Evolutionary conservation across 768 basidiomycete species (phyloP).

Genomic region (Leccinellum albellum): DNA sequence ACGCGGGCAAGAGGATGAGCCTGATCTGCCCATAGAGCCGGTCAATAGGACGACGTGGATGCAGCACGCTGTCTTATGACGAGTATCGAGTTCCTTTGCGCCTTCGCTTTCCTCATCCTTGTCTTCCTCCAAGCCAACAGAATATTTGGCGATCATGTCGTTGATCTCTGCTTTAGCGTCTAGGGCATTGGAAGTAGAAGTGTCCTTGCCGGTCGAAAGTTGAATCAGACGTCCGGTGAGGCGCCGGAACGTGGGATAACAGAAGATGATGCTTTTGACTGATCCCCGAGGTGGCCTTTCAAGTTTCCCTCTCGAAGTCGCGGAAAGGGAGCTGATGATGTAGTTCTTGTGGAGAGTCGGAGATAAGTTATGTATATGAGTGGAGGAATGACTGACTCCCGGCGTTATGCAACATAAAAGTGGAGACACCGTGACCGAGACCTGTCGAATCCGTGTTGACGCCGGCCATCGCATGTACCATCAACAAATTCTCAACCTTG

Average conservation of each 20-base stretch:
- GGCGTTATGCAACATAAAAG: not conserved
- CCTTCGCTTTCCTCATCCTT: not conserved
- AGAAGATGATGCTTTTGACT: slow-evolving; percentile 42
- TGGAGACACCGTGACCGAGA: slow-evolving; percentile 1
- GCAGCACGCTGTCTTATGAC: too few species aligned
- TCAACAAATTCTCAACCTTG: slow-evolving; percentile 26
- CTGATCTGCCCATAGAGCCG: slow-evolving; percentile 34
- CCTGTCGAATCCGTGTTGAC: slow-evolving; percentile 31
- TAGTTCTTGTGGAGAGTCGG: slow-evolving; percentile 40
- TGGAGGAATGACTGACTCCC: not conserved
- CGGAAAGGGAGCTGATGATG: slow-evolving; percentile 31
- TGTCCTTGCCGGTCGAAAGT: not conserved
- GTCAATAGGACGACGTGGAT: slow-evolving; percentile 31
- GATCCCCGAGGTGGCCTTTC: slow-evolving; percentile 16
- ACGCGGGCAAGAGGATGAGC: slow-evolving; percentile 36
- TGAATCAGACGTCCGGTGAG: slow-evolving; percentile 30
- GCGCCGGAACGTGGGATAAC: slow-evolving; percentile 35
- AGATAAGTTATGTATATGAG: slow-evolving; percentile 32
- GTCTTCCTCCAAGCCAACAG: slow-evolving; percentile 18
- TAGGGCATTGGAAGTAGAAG: not conserved
- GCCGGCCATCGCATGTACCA: slow-evolving; percentile 18
- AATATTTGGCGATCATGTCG: slow-evolving; percentile 37
- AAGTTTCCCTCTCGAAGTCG: slow-evolving; percentile 5
- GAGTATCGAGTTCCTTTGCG: not conserved
- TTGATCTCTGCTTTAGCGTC: slow-evolving; percentile 26